Evolutionary conservation across 2,329 filamentous ascomycete genomes (phyloP).

Genomic region (Beauveria sp.): DNA sequence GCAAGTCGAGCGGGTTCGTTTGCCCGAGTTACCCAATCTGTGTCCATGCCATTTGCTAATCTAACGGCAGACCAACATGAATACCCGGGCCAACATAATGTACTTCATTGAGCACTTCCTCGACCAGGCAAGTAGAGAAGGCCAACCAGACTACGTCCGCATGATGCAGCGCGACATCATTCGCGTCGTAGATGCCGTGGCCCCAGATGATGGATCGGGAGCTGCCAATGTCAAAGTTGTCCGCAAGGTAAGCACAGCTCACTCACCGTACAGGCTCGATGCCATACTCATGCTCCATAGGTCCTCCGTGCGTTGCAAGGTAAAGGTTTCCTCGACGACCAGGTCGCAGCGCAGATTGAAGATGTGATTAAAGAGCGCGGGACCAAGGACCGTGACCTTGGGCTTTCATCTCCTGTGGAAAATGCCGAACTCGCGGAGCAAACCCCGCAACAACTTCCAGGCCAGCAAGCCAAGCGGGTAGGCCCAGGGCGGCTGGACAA

Average conservation of each 20-base stretch:
- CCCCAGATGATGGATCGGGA: conserved; percentile 76
- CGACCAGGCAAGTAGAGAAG: conserved; percentile 71
- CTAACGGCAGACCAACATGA: conserved; percentile 71
- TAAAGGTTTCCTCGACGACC: conserved; percentile 65
- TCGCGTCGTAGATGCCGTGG: conserved; percentile 84
- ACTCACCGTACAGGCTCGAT: neutral
- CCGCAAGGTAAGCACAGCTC: conserved; percentile 53
- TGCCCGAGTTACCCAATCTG: neutral
- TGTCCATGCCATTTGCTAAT: neutral
- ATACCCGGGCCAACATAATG: conserved; percentile 96
- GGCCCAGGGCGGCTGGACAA: conserved; percentile 56
- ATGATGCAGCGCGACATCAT: conserved; percentile 96
- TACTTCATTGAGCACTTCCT: conserved; percentile 96
- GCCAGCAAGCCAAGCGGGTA: conserved; percentile 25
- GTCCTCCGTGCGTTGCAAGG: conserved; percentile 62
- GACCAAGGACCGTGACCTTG: conserved; percentile 49
- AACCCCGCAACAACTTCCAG: conserved; percentile 33
- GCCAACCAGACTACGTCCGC: conserved; percentile 72
- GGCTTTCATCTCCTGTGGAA: conserved; percentile 42
- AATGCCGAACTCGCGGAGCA: conserved; percentile 34
- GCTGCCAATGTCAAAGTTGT: conserved; percentile 93
- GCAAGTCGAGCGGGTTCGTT: conserved; percentile 74
- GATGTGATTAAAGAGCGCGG: conserved; percentile 76
- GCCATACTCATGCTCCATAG: conserved; percentile 25
- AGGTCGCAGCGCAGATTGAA: conserved; percentile 73